A percentile compares a stretch with the other conserved stretches of the same genome.
phyloP scores from a whole-genome alignment of 1,284 basidiomycete species.

The Malassezia yamatoensis region DNA sequence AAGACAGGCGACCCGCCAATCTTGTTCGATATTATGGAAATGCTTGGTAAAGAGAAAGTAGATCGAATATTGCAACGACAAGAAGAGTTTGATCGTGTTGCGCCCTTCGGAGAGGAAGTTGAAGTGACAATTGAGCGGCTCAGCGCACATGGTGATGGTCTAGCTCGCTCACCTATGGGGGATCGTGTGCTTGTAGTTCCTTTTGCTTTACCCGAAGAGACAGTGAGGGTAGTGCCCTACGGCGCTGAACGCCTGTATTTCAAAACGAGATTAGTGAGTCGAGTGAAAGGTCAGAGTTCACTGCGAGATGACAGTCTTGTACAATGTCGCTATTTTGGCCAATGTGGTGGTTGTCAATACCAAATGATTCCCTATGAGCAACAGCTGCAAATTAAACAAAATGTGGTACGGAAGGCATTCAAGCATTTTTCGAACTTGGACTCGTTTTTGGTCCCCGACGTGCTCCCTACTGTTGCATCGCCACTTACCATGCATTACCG shows the following conservation, averaged over 20 bases:
- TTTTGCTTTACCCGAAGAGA: slow-evolving; percentile 34
- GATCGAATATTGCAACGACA: slow-evolving; percentile 28
- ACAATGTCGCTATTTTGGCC: slow-evolving; percentile 42
- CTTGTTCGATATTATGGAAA: slow-evolving; percentile 36
- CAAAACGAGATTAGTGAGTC: slow-evolving; percentile 28
- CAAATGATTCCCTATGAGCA: slow-evolving; percentile 65
- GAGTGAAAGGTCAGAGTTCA: slow-evolving; percentile 17
- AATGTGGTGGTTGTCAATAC: slow-evolving; percentile 46
- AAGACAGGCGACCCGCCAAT: slow-evolving; percentile 44
- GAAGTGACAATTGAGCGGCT: slow-evolving; percentile 30
- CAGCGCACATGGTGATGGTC: slow-evolving; percentile 42
- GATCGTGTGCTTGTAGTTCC: slow-evolving; percentile 43
- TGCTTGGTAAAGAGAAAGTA: slow-evolving; percentile 30
- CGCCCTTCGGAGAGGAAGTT: slow-evolving; percentile 27
- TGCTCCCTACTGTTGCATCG: slow-evolving; percentile 69
- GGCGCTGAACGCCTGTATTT: slow-evolving; percentile 35
- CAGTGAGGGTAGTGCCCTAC: slow-evolving; percentile 26
- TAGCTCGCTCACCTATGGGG: slow-evolving; percentile 27
- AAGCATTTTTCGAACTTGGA: slow-evolving; percentile 51
- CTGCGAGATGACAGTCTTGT: slow-evolving; percentile 26
- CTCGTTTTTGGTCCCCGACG: slow-evolving; percentile 56
- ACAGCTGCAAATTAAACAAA: slow-evolving; percentile 74
- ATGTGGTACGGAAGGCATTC: slow-evolving; percentile 76
- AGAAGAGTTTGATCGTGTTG: slow-evolving; percentile 27
- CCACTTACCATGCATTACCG: slow-evolving; percentile 84